These are phyloP conservation scores for Daedaleopsis sinensis DNA, from an alignment of 768 basidiomycete species.

Conservation along the genomic window DNA sequence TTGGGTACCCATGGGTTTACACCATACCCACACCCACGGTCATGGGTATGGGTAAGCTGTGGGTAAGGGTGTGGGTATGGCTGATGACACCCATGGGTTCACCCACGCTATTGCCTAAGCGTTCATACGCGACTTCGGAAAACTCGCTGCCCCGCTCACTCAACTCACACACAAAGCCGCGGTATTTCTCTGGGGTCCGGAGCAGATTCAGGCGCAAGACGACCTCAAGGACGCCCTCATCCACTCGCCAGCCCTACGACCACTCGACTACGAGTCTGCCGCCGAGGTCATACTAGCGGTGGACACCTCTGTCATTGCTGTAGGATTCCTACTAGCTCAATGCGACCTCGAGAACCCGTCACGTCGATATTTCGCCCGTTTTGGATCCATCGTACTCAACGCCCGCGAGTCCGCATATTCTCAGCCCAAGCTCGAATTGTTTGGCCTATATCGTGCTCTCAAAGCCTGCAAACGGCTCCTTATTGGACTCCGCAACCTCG, in stretches of 20 bases:
- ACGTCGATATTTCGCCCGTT: slow-evolving; percentile 31
- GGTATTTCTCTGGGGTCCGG: slow-evolving; percentile 20
- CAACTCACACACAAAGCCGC: slow-evolving; percentile 26
- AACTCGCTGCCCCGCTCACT: slow-evolving; percentile 22
- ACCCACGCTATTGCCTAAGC: too few relatives aligned
- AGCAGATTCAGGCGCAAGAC: slow-evolving; percentile 18
- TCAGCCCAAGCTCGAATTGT: slow-evolving; percentile 34
- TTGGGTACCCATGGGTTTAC: too few relatives aligned
- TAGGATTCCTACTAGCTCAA: slow-evolving; percentile 33
- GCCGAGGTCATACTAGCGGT: slow-evolving; percentile 25
- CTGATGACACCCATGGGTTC: too few relatives aligned
- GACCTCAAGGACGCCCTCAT: slow-evolving; percentile 22
- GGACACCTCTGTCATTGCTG: slow-evolving; percentile 30
- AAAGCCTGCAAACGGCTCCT: slow-evolving; percentile 28
- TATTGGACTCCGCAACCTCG: slow-evolving; percentile 36
- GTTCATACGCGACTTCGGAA: slow-evolving; percentile 28
- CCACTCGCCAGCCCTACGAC: slow-evolving; percentile 17
- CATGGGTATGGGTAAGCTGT: too few relatives aligned
- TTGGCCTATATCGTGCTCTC: slow-evolving; percentile 24
- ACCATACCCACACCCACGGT: too few relatives aligned
- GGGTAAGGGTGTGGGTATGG: too few relatives aligned
- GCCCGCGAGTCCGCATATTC: slow-evolving; percentile 22
- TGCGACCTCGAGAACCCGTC: slow-evolving; percentile 13
- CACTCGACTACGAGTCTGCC: slow-evolving; percentile 26
- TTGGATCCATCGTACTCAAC: slow-evolving; percentile 43